These are phyloP conservation scores for Ascochyta viciae-villosae DNA, from an alignment of 2,329 filamentous ascomycete genomes.

Conservation along the genomic window DNA sequence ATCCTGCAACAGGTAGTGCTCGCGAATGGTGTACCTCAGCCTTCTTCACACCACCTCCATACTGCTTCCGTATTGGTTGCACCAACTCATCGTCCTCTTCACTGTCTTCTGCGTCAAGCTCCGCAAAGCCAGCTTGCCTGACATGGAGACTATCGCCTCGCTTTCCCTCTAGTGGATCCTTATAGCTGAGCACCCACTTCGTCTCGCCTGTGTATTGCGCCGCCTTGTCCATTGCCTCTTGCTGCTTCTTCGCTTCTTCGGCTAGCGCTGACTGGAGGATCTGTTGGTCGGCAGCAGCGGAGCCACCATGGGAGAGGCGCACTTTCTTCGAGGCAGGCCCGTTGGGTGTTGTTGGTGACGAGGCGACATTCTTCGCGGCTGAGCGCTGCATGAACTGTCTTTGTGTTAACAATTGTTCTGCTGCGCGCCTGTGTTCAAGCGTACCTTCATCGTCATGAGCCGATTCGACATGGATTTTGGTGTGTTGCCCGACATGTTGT, in stretches of 20 bases:
- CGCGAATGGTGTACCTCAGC: conserved; percentile 27
- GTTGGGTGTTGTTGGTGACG: conserved; percentile 58
- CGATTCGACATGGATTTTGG: conserved; percentile 81
- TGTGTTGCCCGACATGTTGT: conserved; percentile 40
- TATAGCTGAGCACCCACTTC: conserved; percentile 74
- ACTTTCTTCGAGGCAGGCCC: conserved; percentile 69
- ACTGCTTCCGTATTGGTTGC: conserved; percentile 54
- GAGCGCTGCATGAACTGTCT: conserved; percentile 87
- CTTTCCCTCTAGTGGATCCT: conserved; percentile 51
- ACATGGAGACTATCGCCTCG: conserved; percentile 56
- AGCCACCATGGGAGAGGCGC: conserved; percentile 59
- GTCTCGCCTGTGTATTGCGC: conserved; percentile 71
- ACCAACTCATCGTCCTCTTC: conserved; percentile 43
- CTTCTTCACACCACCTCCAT: conserved; percentile 57
- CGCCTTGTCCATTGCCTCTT: conserved; percentile 64
- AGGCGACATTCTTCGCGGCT: conserved; percentile 64
- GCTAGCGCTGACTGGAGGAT: conserved; percentile 69
- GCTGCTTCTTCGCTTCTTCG: conserved; percentile 70
- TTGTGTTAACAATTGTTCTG: conserved; percentile 17
- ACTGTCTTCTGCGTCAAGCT: conserved; percentile 54
- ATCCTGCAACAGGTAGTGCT: neutral
- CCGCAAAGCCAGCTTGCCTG: conserved; percentile 67
- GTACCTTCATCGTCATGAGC: conserved; percentile 85
- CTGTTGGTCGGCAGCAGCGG: conserved; percentile 58
- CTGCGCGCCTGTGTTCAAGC: neutral